phyloP scores from a whole-genome alignment of 2,329 filamentous ascomycete genomes.

The Colletotrichum sublineola region DNA sequence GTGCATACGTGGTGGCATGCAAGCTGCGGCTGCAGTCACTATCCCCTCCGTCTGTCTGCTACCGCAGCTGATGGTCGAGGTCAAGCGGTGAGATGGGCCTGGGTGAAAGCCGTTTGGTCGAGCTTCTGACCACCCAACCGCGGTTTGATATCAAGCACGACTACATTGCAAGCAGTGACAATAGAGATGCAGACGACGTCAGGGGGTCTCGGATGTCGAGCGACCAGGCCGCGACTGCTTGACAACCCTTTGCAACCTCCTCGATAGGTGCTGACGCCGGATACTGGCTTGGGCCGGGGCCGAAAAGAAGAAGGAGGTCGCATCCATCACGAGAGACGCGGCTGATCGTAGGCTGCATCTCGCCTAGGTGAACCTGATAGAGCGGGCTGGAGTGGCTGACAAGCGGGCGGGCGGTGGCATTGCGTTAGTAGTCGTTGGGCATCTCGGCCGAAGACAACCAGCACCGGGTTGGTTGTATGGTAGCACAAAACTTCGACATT shows the following conservation, averaged over 20 bases:
- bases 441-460: slow-evolving; percentile 17
- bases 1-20: slow-evolving; percentile 30
- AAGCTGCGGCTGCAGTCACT: slow-evolving; percentile 41
- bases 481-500: slow-evolving; percentile 8
- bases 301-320: slow-evolving; percentile 6
- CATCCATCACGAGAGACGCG: slow-evolving; percentile 7
- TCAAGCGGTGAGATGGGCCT: slow-evolving; percentile 39
- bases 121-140: slow-evolving; percentile 30
- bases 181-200: slow-evolving; percentile 7
- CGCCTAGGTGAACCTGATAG: slow-evolving; percentile 25
- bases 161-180: slow-evolving; percentile 21
- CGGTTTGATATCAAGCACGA: slow-evolving; percentile 31
- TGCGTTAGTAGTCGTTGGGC: slow-evolving; percentile 6
- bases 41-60: slow-evolving; percentile 32
- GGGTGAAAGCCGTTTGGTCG: slow-evolving; percentile 42
- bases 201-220: slow-evolving; percentile 23
- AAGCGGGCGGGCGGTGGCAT: slow-evolving; percentile 19
- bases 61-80: slow-evolving; percentile 31
- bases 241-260: slow-evolving; percentile 7
- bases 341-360: slow-evolving; percentile 21
- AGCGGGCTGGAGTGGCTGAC: slow-evolving; percentile 27
- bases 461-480: slow-evolving; percentile 2
- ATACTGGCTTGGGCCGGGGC: slow-evolving; percentile 19
- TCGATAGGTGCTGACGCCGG: slow-evolving; percentile 20
- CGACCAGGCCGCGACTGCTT: slow-evolving; percentile 15